phyloP scores from a whole-genome alignment of 805 yeast genomes.

The Candida orba region DNA sequence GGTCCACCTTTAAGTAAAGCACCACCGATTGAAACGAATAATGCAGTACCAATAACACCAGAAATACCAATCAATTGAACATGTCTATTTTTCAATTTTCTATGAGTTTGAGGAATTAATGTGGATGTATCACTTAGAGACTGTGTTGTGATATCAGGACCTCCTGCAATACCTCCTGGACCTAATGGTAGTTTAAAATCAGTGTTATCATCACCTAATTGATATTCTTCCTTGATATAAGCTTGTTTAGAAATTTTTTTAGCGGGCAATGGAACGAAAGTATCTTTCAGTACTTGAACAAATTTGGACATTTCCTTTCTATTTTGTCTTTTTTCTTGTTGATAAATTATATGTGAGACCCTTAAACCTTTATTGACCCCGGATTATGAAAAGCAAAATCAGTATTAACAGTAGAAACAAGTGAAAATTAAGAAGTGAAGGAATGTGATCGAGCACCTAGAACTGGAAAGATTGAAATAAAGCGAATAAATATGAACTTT shows the following conservation, averaged over 20 bases:
- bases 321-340: not conserved
- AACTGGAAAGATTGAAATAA: too few species aligned
- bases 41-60: conserved; percentile 76
- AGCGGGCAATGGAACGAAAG: conserved; percentile 16
- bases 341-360: not conserved
- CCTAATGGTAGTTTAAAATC: conserved; percentile 1
- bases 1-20: conserved; percentile 66
- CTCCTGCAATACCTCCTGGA: not conserved
- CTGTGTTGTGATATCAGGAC: not conserved
- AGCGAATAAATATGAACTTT: too few species aligned
- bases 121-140: conserved; percentile 20
- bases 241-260: not conserved
- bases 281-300: conserved; percentile 11
- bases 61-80: conserved; percentile 74
- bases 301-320: not conserved
- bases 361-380: not conserved
- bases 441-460: too few species aligned
- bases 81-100: conserved; percentile 60
- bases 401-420: too few species aligned
- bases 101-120: conserved; percentile 27
- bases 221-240: not conserved
- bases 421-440: too few species aligned
- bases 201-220: not conserved
- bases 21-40: conserved; percentile 66
- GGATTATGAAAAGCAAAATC: too few species aligned